Evolutionary conservation across 2,329 filamentous ascomycete genomes (phyloP).

Genomic region (Aspergillus brunneoviolaceus): DNA sequence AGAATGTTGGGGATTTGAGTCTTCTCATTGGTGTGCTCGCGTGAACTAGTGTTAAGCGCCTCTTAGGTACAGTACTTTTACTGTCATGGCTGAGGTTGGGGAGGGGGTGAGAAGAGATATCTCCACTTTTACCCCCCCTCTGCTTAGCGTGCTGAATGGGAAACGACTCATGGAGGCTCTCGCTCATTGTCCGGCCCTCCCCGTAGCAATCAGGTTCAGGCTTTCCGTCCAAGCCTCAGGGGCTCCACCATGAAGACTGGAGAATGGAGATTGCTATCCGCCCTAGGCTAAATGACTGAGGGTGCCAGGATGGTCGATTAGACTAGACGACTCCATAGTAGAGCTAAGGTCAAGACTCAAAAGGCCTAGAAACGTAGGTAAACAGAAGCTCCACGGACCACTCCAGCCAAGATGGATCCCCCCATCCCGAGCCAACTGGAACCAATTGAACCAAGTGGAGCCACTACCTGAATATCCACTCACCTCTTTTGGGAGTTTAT

Average conservation of each 20-base stretch:
- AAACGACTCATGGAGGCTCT: not conserved
- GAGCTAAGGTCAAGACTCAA: not conserved
- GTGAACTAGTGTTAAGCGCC: not conserved
- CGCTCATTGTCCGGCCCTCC: not conserved
- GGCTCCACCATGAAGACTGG: not conserved
- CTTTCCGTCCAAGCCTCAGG: slow-evolving; percentile 5
- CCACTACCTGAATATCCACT: not conserved
- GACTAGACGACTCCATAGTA: not conserved
- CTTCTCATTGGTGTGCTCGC: slow-evolving; percentile 4
- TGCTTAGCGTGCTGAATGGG: not conserved
- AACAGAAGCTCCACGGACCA: slow-evolving; percentile 5
- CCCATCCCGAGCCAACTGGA: not conserved
- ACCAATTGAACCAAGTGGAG: not conserved
- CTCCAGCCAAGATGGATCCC: not conserved
- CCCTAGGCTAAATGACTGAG: not conserved
- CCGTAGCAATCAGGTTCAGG: not conserved
- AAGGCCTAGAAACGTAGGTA: not conserved
- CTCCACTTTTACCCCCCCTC: not conserved
- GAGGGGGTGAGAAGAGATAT: not conserved
- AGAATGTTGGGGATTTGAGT: not conserved
- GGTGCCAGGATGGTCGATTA: not conserved
- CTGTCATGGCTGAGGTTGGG: not conserved
- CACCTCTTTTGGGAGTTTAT: not conserved
- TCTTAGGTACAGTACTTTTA: not conserved
- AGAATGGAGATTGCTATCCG: not conserved